phyloP scores from a whole-genome alignment of 768 basidiomycete species.

The Phlegmacium glaucopus region DNA sequence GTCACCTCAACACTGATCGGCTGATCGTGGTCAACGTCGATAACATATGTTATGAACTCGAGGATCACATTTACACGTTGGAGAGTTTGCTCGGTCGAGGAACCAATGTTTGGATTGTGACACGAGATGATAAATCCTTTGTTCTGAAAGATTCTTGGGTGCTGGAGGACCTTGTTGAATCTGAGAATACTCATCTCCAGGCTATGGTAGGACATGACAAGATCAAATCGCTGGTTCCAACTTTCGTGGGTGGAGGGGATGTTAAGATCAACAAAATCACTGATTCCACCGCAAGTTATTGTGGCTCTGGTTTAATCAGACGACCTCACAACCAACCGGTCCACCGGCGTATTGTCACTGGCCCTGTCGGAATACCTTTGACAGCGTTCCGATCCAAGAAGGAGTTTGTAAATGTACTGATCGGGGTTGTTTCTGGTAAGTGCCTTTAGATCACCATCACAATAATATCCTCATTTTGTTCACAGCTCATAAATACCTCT shows the following conservation, averaged over 20 bases:
- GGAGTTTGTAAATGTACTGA: slow-evolving; percentile 1
- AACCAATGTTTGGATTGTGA: slow-evolving; percentile 8
- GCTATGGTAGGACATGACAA: neutral
- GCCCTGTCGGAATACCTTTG: slow-evolving; percentile 7
- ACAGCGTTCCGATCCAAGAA: slow-evolving; percentile 9
- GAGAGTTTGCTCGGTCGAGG: slow-evolving; percentile 6
- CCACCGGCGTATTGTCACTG: slow-evolving; percentile 11
- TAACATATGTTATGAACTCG: too few relatives aligned
- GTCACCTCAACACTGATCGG: too few relatives aligned
- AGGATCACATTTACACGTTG: slow-evolving; percentile 8
- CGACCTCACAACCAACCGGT: neutral
- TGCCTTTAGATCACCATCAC: neutral
- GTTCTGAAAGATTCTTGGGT: slow-evolving; percentile 10
- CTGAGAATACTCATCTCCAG: slow-evolving; percentile 2
- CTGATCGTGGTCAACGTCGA: too few relatives aligned
- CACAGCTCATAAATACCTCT: slow-evolving; percentile 1
- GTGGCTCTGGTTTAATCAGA: neutral
- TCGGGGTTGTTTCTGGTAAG: slow-evolving; percentile 11
- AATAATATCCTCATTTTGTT: neutral
- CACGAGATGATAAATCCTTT: neutral
- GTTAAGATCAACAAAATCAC: too few relatives aligned
- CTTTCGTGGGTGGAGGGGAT: slow-evolving; percentile 3
- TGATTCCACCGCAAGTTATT: neutral
- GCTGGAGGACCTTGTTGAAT: neutral
- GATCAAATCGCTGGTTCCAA: neutral